Conservation (phyloP, 2,329 filamentous ascomycete genomes). For the Paradendryphiella salina region DNA sequence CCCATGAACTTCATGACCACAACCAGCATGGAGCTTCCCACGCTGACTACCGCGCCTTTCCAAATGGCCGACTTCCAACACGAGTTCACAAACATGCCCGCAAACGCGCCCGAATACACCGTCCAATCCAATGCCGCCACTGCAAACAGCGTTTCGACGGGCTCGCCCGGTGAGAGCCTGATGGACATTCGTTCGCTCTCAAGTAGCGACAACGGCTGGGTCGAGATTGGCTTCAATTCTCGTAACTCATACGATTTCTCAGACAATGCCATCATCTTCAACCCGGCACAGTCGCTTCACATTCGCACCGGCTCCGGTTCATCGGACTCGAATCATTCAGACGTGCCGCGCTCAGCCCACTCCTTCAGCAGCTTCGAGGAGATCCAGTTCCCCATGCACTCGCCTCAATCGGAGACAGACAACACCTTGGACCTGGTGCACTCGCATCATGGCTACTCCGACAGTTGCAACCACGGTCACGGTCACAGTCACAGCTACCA, state of each 20-base stretch:
- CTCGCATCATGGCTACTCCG: constrained; percentile 31
- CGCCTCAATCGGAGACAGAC: constrained; percentile 71
- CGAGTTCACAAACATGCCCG: constrained; percentile 59
- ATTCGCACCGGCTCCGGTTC: constrained; percentile 85
- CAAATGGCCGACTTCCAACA: constrained; percentile 70
- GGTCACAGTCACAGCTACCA: constrained; percentile 25
- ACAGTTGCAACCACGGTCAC: constrained; percentile 36
- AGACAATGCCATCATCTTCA: constrained; percentile 73
- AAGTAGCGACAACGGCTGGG: constrained; percentile 86
- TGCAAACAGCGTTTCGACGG: constrained; percentile 51
- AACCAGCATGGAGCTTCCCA: constrained; percentile 50
- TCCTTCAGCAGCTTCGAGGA: constrained; percentile 85
- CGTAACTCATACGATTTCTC: constrained; percentile 72
- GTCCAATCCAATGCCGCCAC: constrained; percentile 27
- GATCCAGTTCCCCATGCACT: constrained; percentile 72
- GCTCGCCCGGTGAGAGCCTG: constrained; percentile 77
- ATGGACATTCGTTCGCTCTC: constrained; percentile 86
- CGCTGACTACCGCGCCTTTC: constrained; percentile 48
- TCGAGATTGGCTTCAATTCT: constrained; percentile 64
- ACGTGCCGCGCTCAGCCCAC: constrained; percentile 59
- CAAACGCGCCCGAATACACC: constrained; percentile 55
- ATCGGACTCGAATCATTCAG: constrained; percentile 75
- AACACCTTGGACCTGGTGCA: constrained; percentile 37
- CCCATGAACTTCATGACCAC: constrained; percentile 42
- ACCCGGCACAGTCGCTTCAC: constrained; percentile 87